A percentile compares a stretch with the other conserved stretches of the same genome.
phyloP scores from a whole-genome alignment of 2,329 filamentous ascomycete species.

The Fusarium humuli region DNA sequence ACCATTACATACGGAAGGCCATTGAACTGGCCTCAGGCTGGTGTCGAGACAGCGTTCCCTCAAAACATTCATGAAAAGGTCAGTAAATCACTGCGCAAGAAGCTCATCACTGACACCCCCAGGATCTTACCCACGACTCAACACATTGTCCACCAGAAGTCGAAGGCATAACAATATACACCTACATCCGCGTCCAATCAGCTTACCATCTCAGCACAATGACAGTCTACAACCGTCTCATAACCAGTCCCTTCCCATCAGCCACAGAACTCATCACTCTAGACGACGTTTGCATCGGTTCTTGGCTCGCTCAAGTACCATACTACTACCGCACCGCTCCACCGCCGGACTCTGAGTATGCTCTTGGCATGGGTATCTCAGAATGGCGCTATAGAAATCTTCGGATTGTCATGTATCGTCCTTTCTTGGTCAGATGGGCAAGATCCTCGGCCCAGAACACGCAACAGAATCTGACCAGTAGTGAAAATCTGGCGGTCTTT shows the following conservation, averaged over 20 bases:
- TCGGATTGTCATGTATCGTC: constrained; percentile 32
- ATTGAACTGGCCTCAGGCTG: constrained; percentile 28
- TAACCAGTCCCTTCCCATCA: constrained; percentile 32
- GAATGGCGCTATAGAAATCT: constrained; percentile 30
- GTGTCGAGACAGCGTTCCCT: constrained; percentile 27
- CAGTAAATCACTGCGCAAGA: rapidly evolving
- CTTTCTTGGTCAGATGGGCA: constrained; percentile 30
- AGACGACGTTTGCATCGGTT: constrained; percentile 28
- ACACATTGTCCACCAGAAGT: constrained; percentile 19
- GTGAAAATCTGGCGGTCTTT: constrained; percentile 25
- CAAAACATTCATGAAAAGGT: constrained; percentile 29
- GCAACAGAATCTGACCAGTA: constrained; percentile 26
- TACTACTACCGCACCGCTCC: constrained; percentile 20
- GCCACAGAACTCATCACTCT: constrained; percentile 28
- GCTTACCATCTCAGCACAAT: constrained; percentile 34
- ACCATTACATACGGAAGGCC: constrained; percentile 29
- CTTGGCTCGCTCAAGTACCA: constrained; percentile 29
- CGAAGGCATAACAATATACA: constrained; percentile 27
- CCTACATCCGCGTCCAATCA: constrained; percentile 28
- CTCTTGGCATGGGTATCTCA: constrained; percentile 23
- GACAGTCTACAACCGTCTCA: constrained; percentile 31
- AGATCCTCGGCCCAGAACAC: constrained; percentile 7
- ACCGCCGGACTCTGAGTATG: constrained; percentile 14
- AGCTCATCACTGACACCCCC: neutral
- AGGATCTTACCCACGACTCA: constrained; percentile 25